Evolutionary conservation across 2,329 filamentous ascomycete genomes (phyloP).

Genomic region (Penicillium sp.): DNA sequence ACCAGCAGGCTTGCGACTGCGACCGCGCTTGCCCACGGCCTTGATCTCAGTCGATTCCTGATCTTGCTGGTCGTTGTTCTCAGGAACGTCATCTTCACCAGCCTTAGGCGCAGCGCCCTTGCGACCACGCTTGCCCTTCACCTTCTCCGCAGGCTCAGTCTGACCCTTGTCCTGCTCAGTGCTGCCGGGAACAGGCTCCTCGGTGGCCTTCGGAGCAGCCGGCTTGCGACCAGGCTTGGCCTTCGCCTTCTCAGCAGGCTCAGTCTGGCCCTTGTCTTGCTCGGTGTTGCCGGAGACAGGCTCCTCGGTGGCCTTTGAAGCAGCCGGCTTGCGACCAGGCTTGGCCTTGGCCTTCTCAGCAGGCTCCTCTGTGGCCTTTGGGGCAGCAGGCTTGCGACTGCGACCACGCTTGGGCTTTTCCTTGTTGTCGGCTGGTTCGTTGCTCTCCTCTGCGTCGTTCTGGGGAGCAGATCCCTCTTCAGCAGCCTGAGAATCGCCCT

Average conservation of each 20-base stretch:
- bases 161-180: neutral
- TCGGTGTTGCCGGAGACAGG: neutral
- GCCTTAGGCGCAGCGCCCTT: neutral
- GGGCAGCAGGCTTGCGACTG: neutral
- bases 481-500: neutral
- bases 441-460: neutral
- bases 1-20: neutral
- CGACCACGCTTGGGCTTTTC: neutral
- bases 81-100: neutral
- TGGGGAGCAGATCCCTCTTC: neutral
- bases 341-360: neutral
- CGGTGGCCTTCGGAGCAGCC: neutral
- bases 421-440: neutral
- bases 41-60: neutral
- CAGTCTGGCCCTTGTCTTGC: neutral
- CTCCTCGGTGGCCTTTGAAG: neutral
- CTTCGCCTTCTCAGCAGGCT: slow-evolving; percentile 1
- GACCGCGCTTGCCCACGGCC: slow-evolving; percentile 1
- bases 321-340: neutral
- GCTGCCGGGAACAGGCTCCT: neutral
- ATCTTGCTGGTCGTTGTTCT: slow-evolving; percentile 1
- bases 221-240: slow-evolving; percentile 13
- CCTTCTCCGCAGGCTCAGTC: neutral
- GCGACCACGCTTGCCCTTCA: slow-evolving; percentile 14
- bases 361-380: neutral